Evolutionary conservation across 2,329 filamentous ascomycete species (phyloP).

Genomic region (Pestalotiopsis sp.): DNA sequence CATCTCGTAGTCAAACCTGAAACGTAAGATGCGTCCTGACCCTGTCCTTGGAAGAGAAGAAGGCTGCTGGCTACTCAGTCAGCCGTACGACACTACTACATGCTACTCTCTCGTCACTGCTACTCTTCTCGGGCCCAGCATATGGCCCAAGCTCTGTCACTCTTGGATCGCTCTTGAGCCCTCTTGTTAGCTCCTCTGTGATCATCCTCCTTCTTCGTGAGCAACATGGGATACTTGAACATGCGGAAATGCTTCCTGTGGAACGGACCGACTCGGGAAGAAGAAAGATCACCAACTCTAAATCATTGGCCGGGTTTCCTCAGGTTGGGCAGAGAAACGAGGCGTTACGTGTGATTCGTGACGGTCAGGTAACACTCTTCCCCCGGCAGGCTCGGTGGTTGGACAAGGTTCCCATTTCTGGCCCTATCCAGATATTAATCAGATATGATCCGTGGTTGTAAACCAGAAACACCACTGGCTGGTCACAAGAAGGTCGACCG

Average conservation of each 20-base stretch:
- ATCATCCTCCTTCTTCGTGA: neutral
- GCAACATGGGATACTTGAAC: neutral
- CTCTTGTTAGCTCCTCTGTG: neutral
- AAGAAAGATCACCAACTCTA: neutral
- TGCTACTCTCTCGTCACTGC: neutral
- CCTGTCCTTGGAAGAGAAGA: neutral
- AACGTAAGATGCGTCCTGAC: conserved; percentile 9
- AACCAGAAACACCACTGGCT: neutral
- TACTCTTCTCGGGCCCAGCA: too few species aligned
- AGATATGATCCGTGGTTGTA: neutral
- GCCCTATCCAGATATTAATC: neutral
- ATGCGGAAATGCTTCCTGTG: neutral
- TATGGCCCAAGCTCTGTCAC: neutral
- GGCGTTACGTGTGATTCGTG: neutral
- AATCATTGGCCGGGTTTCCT: neutral
- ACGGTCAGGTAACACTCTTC: neutral
- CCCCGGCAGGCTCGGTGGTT: neutral
- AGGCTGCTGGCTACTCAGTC: neutral
- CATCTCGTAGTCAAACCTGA: conserved; percentile 11
- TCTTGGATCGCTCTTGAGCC: neutral
- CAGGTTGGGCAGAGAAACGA: neutral
- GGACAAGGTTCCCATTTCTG: neutral
- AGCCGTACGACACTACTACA: neutral
- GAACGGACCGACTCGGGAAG: neutral
- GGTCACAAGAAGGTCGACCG: neutral